These are phyloP conservation scores for Holtermannia corniformis DNA, from an alignment of 768 basidiomycete genomes.

Conservation along the genomic window DNA sequence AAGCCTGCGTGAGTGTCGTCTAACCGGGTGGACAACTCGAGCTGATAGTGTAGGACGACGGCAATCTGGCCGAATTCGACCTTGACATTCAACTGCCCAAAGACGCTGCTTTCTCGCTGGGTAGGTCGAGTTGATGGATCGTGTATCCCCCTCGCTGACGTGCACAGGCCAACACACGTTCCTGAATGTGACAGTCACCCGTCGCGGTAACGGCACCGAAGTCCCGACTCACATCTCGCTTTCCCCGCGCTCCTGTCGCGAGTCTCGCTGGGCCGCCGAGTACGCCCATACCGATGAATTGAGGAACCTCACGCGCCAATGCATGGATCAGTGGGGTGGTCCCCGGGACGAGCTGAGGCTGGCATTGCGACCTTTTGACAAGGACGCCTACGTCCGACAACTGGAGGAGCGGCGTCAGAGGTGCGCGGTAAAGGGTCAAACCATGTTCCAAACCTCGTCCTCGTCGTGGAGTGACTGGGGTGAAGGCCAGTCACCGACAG, in stretches of 20 bases:
- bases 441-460: neutral
- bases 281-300: constrained; percentile 4
- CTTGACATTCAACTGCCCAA: constrained; percentile 5
- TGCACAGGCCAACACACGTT: constrained; percentile 12
- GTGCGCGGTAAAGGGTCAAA: neutral
- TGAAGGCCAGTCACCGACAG: constrained; percentile 1
- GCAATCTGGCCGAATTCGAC: constrained; percentile 10
- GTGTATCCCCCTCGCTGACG: neutral
- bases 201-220: constrained; percentile 15
- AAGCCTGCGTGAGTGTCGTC: too few relatives aligned
- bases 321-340: neutral
- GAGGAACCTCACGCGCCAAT: neutral
- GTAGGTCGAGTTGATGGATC: neutral
- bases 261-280: constrained; percentile 8
- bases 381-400: neutral
- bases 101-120: neutral
- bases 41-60: constrained; percentile 6
- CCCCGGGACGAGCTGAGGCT: neutral
- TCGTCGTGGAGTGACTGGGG: constrained; percentile 3
- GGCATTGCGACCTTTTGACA: constrained; percentile 1
- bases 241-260: neutral
- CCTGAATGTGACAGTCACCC: constrained; percentile 10
- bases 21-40: too few relatives aligned
- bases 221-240: constrained; percentile 13
- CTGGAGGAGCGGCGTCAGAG: constrained; percentile 2